Base-by-base conservation (phyloP, 331 rosid species). In the Acacia concinna region DNA sequence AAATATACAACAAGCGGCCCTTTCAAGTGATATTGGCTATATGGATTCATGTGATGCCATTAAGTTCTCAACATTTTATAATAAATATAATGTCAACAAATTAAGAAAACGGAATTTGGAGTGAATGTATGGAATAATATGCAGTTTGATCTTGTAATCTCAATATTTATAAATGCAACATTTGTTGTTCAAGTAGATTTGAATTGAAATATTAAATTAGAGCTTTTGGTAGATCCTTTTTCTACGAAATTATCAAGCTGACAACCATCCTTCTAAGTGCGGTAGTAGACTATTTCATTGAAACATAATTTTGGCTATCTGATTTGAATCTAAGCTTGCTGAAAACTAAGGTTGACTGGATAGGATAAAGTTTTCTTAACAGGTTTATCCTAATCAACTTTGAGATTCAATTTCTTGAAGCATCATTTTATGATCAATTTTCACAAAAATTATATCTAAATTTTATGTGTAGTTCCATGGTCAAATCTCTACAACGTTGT, bases 151-250 rank as follows among this genome's bases (percentile, higher is more conserved):
- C n/a, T 67, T 38, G n/a, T 40, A 27, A 65, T 65, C 52, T 41
- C 44, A 40, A 47, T 73, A n/a, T 30, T 49, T 54, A 21, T 38
- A 17, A 23, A 6, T 49, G 54, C 14, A 54, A 4, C n/a, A 31
- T 25, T 44, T 12, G 60, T 35, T 37, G 51, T 60, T 59, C 40
- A 30, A 21, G 73, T 47, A 60, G 78, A 56, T 83, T 75, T 47
- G 64, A 74, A 59, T 37, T 79, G 14, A 63, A 67, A 37, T 10
- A 18, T 23, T 44, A 23, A 77, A 23, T 34, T 21, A 56, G 54
- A 28, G 10, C 54, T 40, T 75, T 57, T 69, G 21, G 20, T 62
- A 34, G 73, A 31, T 51, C 70, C 25, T 68, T 17, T 18, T 47
- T 54, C 2, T 21, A 11, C 37, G 78, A 25, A 67, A 67, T 68